phyloP scores from a whole-genome alignment of 257 asterid genomes.

The Lantana camara region DNA sequence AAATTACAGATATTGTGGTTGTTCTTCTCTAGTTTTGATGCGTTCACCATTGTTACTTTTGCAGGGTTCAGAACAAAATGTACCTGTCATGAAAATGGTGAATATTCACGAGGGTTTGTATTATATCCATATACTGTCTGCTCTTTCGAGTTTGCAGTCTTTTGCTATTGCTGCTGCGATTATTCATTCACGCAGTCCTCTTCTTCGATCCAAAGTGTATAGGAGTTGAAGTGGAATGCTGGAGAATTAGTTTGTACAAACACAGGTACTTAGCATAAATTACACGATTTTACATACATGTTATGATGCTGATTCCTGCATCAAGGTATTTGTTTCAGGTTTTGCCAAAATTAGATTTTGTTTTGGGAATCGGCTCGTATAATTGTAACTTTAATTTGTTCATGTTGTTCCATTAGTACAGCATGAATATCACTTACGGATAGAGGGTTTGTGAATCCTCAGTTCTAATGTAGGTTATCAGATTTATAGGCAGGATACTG shows the following conservation, averaged over 20 bases:
- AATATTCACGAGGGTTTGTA: slow-evolving; percentile 56
- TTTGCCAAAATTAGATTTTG: slow-evolving; percentile 17
- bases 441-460: slow-evolving; percentile 2
- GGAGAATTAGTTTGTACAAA: slow-evolving; percentile 27
- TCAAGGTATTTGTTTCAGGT: slow-evolving; percentile 7
- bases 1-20: too few relatives aligned
- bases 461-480: not conserved
- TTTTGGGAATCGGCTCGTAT: slow-evolving; percentile 7
- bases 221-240: slow-evolving; percentile 34
- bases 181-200: slow-evolving; percentile 52
- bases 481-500: not conserved
- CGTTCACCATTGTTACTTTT: not conserved
- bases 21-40: too few relatives aligned
- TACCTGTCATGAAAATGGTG: slow-evolving; percentile 57
- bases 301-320: slow-evolving; percentile 18
- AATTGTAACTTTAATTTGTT: slow-evolving; percentile 5
- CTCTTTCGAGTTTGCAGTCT: slow-evolving; percentile 57
- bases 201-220: slow-evolving; percentile 46
- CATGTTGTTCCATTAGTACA: not conserved
- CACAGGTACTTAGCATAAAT: slow-evolving; percentile 5
- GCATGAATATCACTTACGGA: not conserved
- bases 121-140: slow-evolving; percentile 55
- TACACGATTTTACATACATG: slow-evolving; percentile 21
- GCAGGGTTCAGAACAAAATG: slow-evolving; percentile 58
- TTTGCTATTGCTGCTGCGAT: slow-evolving; percentile 61